These are phyloP conservation scores for Evansstolkia leycettana DNA, from an alignment of 495 filamentous ascomycete species.

Conservation along the genomic window DNA sequence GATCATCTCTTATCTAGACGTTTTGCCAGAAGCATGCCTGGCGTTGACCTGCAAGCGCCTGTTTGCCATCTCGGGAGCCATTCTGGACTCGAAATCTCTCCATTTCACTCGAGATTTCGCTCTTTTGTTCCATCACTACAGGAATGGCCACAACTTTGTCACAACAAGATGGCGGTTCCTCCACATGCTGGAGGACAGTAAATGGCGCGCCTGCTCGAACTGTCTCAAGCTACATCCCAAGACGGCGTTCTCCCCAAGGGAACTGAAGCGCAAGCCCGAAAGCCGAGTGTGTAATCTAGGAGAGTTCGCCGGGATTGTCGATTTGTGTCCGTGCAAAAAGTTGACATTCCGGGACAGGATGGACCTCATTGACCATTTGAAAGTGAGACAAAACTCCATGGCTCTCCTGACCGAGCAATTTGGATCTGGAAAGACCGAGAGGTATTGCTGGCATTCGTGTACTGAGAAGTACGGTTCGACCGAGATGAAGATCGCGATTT, in stretches of 20 bases:
- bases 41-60: constrained; percentile 34
- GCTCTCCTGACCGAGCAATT: constrained; percentile 18
- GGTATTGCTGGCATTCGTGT: constrained; percentile 35
- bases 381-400: constrained; percentile 18
- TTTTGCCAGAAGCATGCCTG: constrained; percentile 28
- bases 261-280: constrained; percentile 25
- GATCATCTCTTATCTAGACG: constrained; percentile 27
- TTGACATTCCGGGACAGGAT: constrained; percentile 32
- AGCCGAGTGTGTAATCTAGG: constrained; percentile 27
- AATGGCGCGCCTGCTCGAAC: constrained; percentile 30
- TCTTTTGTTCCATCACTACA: constrained; percentile 33
- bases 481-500: constrained; percentile 24
- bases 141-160: constrained; percentile 27
- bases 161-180: constrained; percentile 32
- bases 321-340: constrained; percentile 36
- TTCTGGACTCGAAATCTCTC: constrained; percentile 23
- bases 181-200: constrained; percentile 24
- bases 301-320: constrained; percentile 29
- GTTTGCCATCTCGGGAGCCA: constrained; percentile 23
- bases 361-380: constrained; percentile 24
- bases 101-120: constrained; percentile 34
- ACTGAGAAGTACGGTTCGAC: constrained; percentile 30
- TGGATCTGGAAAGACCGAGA: constrained; percentile 16
- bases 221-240: constrained; percentile 34
- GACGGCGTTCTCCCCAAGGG: constrained; percentile 20